Percentiles rank a stretch among this genome's conserved stretches.
Conservation (phyloP, 2,329 filamentous ascomycete species). For the Diatrype stigma region DNA sequence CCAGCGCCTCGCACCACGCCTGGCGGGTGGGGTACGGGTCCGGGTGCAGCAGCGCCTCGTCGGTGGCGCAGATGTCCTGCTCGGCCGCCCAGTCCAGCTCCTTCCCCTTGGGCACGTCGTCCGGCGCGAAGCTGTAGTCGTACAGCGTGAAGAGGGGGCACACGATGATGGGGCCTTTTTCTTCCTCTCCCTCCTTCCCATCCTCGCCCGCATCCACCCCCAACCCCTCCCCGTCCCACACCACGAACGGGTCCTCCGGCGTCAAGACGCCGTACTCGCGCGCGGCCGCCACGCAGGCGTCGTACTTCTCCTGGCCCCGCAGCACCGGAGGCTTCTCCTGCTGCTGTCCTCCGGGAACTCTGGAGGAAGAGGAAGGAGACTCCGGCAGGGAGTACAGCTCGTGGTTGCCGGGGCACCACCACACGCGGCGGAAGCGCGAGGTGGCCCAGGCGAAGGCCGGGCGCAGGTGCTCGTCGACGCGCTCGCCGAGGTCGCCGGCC, state of each 20-base stretch:
- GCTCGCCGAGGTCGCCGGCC: conserved; percentile 34
- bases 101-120: conserved; percentile 40
- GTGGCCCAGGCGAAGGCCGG: conserved; percentile 28
- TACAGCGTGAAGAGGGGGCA: conserved; percentile 56
- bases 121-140: conserved; percentile 55
- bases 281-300: conserved; percentile 49
- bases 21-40: conserved; percentile 30
- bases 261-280: conserved; percentile 48
- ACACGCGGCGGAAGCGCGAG: conserved; percentile 35
- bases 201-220: too few relatives aligned
- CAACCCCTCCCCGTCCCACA: conserved; percentile 52
- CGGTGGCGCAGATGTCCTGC: conserved; percentile 30
- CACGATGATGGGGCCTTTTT: conserved; percentile 38
- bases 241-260: conserved; percentile 50
- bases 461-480: conserved; percentile 29
- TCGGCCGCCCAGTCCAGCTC: conserved; percentile 37
- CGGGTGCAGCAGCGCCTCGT: conserved; percentile 33
- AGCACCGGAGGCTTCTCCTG: conserved; percentile 21
- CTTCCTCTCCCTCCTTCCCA: conserved; percentile 47
- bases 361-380: neutral
- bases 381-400: conserved; percentile 41
- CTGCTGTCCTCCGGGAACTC: neutral
- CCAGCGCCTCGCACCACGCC: conserved; percentile 30
- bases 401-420: conserved; percentile 55
- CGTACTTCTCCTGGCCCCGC: conserved; percentile 49